Base-by-base conservation (phyloP, 495 filamentous ascomycete genomes). In the Arthonia radiata region DNA sequence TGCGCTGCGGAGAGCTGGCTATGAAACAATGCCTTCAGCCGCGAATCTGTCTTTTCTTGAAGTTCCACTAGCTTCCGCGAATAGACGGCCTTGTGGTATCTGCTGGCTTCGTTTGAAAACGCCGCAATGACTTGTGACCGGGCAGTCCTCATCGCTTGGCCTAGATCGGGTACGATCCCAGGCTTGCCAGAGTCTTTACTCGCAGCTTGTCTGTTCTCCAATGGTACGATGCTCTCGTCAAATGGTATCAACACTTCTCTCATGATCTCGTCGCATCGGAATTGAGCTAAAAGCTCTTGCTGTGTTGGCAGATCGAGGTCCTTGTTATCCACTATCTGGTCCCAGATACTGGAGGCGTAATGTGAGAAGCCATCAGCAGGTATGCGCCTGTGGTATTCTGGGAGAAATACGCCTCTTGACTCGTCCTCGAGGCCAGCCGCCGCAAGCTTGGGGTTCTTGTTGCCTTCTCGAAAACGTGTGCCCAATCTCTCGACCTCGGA, bases 281-380 rank as follows among this genome's bases (percentile, higher is more conserved):
- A 97, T 47, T 97, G 86, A 2, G 86, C 86, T 26, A 97, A 65
- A 24, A 97, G 53, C 41, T 97, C 86, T 44, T 97, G 86, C 48
- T 97, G 86, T 0, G 86, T 93, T 10, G 86, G 86, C 17, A 97
- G 50, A 53, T 97, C 86, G 33, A 97, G 55, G 39, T 97, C 86
- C 49, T 97, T 97, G 52, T 97, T 97, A 50, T 80, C 75, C 38
- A 90, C 79, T 38, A 97, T 97, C 48, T 93, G 86, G 43, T 92
- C 79, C 86, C 86, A 97, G 10, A 97, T 67, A 19, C 81, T 76
- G 39, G 80, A 68, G 5, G 86, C 82, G 42, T 94, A 97, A 28
- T 76, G 58, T 3, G 83, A 69, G 45, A 93, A 83, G 4, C 86
- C 86, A 44, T 97, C 86, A 6, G 86, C 86, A 21, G 86, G 86